Evolutionary conservation across 805 yeast species (phyloP), one percentile per base, ranked within the genome.

Genomic region (Cyberlindnera maritima): DNA sequence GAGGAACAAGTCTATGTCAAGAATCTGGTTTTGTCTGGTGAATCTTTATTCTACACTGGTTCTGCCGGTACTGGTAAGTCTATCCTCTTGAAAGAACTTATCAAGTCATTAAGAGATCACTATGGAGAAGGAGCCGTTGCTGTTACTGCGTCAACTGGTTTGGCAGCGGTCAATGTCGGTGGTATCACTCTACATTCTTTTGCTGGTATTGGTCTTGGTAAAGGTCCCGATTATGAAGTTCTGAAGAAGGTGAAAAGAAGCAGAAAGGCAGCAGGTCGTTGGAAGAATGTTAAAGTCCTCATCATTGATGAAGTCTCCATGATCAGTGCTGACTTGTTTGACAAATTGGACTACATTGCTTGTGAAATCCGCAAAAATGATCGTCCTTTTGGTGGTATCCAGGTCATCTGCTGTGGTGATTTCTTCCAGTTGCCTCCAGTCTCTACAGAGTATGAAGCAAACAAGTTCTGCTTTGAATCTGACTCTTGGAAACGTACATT

Each of bases 61-160:
- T 89, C 97, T 29, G 99, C 99, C 0, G 99, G 99, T 59, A 94
- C 99, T 0, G 99, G 99, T 61, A 94, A 94, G 62, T 92, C 99
- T 1, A 85, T 94, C 4, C 70, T 94, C n/a, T 68, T 94, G 42
- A 75, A 77, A 50, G 72, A 80, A 11, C 70, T 87, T 32, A 85
- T 87, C 45, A 76, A 77, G 56, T 65, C 72, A 0, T 61, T 87
- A 45, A 72, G 67, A 51, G 49, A 54, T 1, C 73, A 79, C 60
- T 72, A 75, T 0, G 52, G 53, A 0, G 55, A 55, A 0, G 79
- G 76, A 2, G 61, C 69, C 13, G 88, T 87, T 4, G 90, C 85
- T 0, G 85, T 87, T 1, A 85, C 94, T 0, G 95, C 95, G 0
- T 85, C 94, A 0, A 87, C 96, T 1, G 96, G 96, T 0, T 65